phyloP scores from a whole-genome alignment of 441 rosid genomes.

The Mallotus japonicus region DNA sequence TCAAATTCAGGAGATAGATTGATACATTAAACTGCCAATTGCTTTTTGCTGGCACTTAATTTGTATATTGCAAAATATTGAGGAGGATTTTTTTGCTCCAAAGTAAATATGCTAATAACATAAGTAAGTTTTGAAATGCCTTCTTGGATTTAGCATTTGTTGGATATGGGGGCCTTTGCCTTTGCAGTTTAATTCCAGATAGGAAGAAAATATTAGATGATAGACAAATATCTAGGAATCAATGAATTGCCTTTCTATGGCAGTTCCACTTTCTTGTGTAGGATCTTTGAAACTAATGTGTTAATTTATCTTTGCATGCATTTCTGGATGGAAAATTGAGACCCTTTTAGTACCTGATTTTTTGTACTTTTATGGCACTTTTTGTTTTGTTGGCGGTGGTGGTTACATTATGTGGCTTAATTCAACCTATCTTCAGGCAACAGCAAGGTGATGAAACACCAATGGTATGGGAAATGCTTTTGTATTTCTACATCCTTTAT shows the following conservation, averaged over 20 bases:
- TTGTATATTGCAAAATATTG: not conserved
- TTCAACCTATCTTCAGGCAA: conserved; percentile 49
- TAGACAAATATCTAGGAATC: not conserved
- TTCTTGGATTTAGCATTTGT: not conserved
- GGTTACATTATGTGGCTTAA: not conserved
- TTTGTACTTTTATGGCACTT: not conserved
- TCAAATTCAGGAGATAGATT: not conserved
- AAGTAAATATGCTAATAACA: not conserved
- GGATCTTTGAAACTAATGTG: not conserved
- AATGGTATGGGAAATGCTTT: conserved; percentile 96
- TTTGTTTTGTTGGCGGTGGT: not conserved
- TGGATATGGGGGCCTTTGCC: not conserved
- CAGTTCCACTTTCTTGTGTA: not conserved
- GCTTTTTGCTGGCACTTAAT: not conserved
- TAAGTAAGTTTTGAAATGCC: not conserved
- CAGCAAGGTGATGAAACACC: conserved; percentile 95
- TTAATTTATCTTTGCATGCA: too few relatives aligned
- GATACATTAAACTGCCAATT: not conserved
- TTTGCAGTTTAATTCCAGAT: not conserved
- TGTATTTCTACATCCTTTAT: conserved; percentile 83
- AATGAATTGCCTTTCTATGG: not conserved
- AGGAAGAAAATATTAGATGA: not conserved
- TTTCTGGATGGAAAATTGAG: not conserved
- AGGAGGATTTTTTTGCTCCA: not conserved
- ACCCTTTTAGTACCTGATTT: not conserved